Conservation (phyloP, 495 filamentous ascomycete genomes). For the Halenospora varia region DNA sequence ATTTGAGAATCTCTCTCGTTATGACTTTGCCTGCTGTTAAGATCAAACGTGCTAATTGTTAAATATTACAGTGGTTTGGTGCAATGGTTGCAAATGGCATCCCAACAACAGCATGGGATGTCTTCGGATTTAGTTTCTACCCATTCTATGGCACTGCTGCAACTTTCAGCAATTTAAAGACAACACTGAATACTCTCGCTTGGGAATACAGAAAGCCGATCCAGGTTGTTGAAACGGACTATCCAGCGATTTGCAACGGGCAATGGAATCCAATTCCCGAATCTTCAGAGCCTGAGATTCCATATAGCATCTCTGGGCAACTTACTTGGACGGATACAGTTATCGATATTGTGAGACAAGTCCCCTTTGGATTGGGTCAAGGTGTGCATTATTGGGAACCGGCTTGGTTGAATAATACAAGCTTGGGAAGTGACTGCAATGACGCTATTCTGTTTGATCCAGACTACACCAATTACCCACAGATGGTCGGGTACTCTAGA, state of each 20-base stretch:
- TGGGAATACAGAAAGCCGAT: conserved; percentile 39
- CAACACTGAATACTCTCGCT: conserved; percentile 31
- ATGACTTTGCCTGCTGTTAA: too few relatives aligned
- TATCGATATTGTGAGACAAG: conserved; percentile 26
- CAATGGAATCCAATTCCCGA: conserved; percentile 29
- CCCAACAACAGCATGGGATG: conserved; percentile 32
- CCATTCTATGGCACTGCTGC: conserved; percentile 42
- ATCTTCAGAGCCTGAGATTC: conserved; percentile 30
- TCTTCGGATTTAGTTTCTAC: conserved; percentile 43
- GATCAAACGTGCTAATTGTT: too few relatives aligned
- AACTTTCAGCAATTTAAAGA: conserved; percentile 33
- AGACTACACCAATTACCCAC: conserved; percentile 30
- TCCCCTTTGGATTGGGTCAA: conserved; percentile 33
- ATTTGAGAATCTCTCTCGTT: too few relatives aligned
- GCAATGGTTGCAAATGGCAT: conserved; percentile 33
- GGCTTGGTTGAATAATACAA: conserved; percentile 36
- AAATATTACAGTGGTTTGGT: conserved; percentile 36
- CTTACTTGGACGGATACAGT: conserved; percentile 34
- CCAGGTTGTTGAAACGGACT: conserved; percentile 44
- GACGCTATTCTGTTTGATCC: conserved; percentile 31
- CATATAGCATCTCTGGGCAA: conserved; percentile 35
- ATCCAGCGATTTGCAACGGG: conserved; percentile 37
- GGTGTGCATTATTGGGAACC: conserved; percentile 44
- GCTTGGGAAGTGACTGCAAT: conserved; percentile 32
- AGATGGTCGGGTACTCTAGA: conserved; percentile 30